Evolutionary conservation across 2,329 filamentous ascomycete species (phyloP), one percentile per base, ranked within the genome.

Genomic region (Trichoderma sp.): DNA sequence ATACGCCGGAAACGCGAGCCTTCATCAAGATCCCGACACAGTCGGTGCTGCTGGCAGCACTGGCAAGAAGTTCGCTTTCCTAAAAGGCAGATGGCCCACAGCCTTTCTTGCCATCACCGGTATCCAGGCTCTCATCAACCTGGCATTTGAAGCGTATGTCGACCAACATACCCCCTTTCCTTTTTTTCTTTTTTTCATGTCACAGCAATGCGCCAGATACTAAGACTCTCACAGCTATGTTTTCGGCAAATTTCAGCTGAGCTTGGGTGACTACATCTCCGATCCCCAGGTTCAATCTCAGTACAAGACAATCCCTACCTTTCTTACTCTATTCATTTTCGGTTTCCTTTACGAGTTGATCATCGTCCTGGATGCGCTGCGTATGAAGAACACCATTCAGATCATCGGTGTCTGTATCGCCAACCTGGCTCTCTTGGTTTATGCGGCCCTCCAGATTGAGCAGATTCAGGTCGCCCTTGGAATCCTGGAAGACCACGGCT

Each of bases 331-430:
- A 64, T 98, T 98, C 87, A 98, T 98, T 83, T 98, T 99, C 84
- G 97, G 95, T 77, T 98, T 97, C 86, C 85, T 99, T 75, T 99
- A 98, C 86, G 92, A 98, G 82, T 86, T 98, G 38, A 87, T 97
- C 33, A 88, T 99, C 71, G 94, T 97, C 14, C 98, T 95, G 89
- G 97, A 99, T 87, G 97, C 96, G 18, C 88, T 99, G 75, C 92
- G 95, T 77, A 88, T 96, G 82, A 98, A 98, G 85, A 99, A 99
- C 86, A 99, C 97, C 12, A 99, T 99, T 88, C 97, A 99, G 84
- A 90, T 98, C 83, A 98, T 99, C 80, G 97, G 97, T 62, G 89
- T 99, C 35, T 98, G 96, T 85, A 87, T 97, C 75, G 97, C 97
- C 86, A 98, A 99, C 84, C 85, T 97, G 38, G 96, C 95, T 56